Percentiles rank a stretch among this genome's conserved stretches.
Conservation (phyloP, 1,284 basidiomycete species). For the Anthracocystis walkeri region DNA sequence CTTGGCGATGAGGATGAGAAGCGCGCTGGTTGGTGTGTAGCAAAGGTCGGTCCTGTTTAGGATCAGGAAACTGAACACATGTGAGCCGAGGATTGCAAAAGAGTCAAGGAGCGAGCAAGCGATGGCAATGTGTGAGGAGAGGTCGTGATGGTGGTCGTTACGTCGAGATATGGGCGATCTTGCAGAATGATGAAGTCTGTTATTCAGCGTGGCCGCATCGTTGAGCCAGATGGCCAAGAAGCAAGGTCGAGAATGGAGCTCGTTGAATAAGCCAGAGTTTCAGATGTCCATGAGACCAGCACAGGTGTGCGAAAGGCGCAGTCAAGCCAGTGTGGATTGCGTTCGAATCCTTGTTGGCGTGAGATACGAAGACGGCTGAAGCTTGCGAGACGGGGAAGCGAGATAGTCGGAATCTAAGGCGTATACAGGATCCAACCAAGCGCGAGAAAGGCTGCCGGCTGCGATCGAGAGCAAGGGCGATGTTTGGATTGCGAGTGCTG, state of each 20-base stretch:
- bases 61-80: not conserved
- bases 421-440: not conserved
- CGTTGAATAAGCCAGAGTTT: not conserved
- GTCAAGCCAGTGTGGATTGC: not conserved
- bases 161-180: not conserved
- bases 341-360: not conserved
- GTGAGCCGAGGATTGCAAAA: not conserved
- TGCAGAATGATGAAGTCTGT: not conserved
- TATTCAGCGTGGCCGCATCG: slow-evolving; percentile 10
- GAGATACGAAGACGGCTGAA: not conserved
- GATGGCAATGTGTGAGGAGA: not conserved
- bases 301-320: not conserved
- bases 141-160: slow-evolving; percentile 13
- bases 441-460: not conserved
- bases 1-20: not conserved
- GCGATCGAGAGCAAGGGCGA: not conserved
- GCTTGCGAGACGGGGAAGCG: not conserved
- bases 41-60: not conserved
- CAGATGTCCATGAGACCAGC: slow-evolving; percentile 3
- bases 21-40: not conserved
- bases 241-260: not conserved
- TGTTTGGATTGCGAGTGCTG: no score
- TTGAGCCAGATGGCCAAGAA: not conserved
- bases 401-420: not conserved
- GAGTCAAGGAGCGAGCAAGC: not conserved